Conservation (phyloP, 2,329 filamentous ascomycete species). For the Colletotrichum chlorophyti region DNA sequence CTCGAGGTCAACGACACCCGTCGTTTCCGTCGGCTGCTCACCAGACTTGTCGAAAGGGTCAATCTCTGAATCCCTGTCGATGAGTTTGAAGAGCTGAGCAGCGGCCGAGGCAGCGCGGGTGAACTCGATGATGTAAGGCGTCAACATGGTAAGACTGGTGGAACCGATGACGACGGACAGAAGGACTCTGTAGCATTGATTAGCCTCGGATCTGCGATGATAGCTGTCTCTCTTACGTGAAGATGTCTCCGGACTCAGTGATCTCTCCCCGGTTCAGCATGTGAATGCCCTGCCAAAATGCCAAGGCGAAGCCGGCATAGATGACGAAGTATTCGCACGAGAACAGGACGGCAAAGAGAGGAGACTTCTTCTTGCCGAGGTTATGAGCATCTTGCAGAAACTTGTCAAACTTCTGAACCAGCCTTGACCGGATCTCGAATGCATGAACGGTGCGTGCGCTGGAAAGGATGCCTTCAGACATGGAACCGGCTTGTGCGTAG, state of each 20-base stretch:
- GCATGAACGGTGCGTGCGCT: slow-evolving; percentile 50
- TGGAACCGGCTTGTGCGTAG: slow-evolving; percentile 41
- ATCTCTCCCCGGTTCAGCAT: slow-evolving; percentile 47
- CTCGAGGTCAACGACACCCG: slow-evolving; percentile 45
- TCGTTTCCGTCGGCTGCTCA: slow-evolving; percentile 35
- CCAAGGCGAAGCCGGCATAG: slow-evolving; percentile 49
- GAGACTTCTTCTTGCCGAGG: slow-evolving; percentile 45
- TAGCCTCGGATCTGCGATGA: neutral
- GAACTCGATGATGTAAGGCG: slow-evolving; percentile 46
- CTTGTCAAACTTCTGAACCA: slow-evolving; percentile 46
- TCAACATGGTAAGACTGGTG: slow-evolving; percentile 42
- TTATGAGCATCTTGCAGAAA: slow-evolving; percentile 44
- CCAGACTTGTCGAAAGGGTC: slow-evolving; percentile 43
- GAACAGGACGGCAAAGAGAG: slow-evolving; percentile 46
- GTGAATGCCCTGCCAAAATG: slow-evolving; percentile 52
- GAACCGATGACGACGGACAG: slow-evolving; percentile 47
- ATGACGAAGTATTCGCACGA: slow-evolving; percentile 47
- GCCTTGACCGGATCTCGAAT: slow-evolving; percentile 46
- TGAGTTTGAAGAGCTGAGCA: slow-evolving; percentile 44
- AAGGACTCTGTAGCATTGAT: slow-evolving; percentile 38
- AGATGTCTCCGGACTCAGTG: slow-evolving; percentile 43
- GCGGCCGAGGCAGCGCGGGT: slow-evolving; percentile 44
- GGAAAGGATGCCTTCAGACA: slow-evolving; percentile 44
- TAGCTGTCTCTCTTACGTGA: slow-evolving; percentile 42
- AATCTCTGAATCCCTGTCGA: slow-evolving; percentile 45